phyloP scores from a whole-genome alignment of 805 yeast genomes.

The Maudiozyma bulderi region DNA sequence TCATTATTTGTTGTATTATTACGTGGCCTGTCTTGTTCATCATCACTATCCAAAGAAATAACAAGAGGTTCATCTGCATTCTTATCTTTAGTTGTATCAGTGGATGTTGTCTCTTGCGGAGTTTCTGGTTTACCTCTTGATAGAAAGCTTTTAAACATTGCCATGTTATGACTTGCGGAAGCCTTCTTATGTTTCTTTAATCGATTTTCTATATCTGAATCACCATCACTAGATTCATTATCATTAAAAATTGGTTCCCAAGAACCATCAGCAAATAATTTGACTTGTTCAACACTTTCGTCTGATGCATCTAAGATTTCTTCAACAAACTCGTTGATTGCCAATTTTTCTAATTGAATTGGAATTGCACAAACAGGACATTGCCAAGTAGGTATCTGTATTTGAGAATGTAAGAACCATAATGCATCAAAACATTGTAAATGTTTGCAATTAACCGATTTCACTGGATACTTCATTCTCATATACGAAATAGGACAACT shows the following conservation, averaged over 20 bases:
- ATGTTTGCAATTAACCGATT: constrained; percentile 67
- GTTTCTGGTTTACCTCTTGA: too few relatives aligned
- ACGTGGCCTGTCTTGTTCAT: constrained; percentile 13
- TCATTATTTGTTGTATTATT: too few relatives aligned
- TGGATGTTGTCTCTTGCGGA: background rate
- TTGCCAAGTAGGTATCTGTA: constrained; percentile 72
- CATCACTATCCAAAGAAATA: constrained; percentile 44
- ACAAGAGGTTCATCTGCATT: constrained; percentile 11
- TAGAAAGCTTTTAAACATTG: too few relatives aligned
- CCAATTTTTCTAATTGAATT: constrained; percentile 47
- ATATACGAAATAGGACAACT: constrained; percentile 71
- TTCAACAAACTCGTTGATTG: constrained; percentile 62
- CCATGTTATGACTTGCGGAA: too few relatives aligned
- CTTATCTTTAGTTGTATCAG: background rate
- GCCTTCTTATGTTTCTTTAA: background rate
- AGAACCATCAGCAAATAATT: constrained; percentile 60
- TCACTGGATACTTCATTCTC: constrained; percentile 61
- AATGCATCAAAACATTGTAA: constrained; percentile 84
- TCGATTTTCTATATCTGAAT: background rate
- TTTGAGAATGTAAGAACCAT: constrained; percentile 64
- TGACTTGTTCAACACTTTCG: constrained; percentile 53
- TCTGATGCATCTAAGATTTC: constrained; percentile 51
- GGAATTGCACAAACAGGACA: constrained; percentile 72
- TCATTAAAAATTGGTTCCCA: constrained; percentile 43
- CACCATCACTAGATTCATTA: background rate